A percentile compares a stretch with the other conserved stretches of the same genome.
Evolutionary conservation across 345 rosid genomes (phyloP).

Genomic region (Geranium brycei): DNA sequence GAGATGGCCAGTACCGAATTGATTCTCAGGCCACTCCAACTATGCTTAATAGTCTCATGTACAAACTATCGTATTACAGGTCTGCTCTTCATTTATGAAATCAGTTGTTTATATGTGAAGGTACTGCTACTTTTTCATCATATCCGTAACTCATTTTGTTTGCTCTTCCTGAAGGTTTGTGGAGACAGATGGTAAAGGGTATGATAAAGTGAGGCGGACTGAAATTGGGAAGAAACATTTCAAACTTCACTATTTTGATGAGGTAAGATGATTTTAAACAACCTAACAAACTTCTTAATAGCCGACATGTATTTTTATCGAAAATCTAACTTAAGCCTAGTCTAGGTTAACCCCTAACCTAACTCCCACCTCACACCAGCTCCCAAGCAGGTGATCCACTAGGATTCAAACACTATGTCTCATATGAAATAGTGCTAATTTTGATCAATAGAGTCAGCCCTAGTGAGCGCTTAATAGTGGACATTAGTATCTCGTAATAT

Average conservation of each 20-base stretch:
- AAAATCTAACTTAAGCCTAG: too few species aligned
- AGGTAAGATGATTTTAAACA: constrained; percentile 37
- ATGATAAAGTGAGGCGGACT: constrained; percentile 78
- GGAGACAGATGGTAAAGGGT: constrained; percentile 89
- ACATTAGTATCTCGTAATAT: too few species aligned
- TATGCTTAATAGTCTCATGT: constrained; percentile 91
- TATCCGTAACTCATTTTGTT: neutral
- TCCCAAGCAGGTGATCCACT: neutral
- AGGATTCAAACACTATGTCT: too few species aligned
- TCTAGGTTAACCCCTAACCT: too few species aligned
- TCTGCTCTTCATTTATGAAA: constrained; percentile 9
- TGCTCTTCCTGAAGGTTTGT: constrained; percentile 53
- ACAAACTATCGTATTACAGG: constrained; percentile 97
- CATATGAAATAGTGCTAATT: too few species aligned
- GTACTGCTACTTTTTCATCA: neutral
- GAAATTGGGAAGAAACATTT: constrained; percentile 94
- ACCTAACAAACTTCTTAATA: neutral
- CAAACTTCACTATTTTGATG: constrained; percentile 89
- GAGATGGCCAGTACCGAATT: constrained; percentile 92
- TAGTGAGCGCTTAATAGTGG: too few species aligned
- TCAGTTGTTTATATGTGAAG: neutral
- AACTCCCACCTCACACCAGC: too few species aligned
- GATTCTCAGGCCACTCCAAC: constrained; percentile 93
- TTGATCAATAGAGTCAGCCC: too few species aligned
- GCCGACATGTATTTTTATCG: neutral